A percentile compares a stretch with the other conserved stretches of the same genome.
Evolutionary conservation across 345 rosid species (phyloP).

Genomic region (Fremontodendron californicum): DNA sequence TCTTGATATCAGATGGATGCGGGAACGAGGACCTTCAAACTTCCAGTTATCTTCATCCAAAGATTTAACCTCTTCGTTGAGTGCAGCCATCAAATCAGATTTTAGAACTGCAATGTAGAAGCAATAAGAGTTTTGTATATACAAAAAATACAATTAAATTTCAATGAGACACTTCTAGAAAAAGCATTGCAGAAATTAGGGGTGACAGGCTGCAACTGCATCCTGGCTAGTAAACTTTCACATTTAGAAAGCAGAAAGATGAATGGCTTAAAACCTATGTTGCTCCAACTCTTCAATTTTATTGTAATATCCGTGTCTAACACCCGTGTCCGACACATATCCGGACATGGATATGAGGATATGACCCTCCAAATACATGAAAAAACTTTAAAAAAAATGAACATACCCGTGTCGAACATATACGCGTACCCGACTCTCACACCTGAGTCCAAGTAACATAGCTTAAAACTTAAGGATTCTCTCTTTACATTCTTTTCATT

Average conservation of each 20-base stretch:
- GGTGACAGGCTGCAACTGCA: not conserved
- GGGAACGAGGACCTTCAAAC: constrained; percentile 89
- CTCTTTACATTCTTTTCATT: not conserved
- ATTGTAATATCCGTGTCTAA: too few relatives aligned
- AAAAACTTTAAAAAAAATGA: too few relatives aligned
- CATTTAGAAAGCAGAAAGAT: not conserved
- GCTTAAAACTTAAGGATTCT: not conserved
- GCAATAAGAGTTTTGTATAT: not conserved
- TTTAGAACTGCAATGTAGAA: constrained; percentile 53
- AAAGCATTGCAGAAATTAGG: not conserved
- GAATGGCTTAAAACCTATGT: not conserved
- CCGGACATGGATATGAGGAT: too few relatives aligned
- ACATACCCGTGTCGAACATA: too few relatives aligned
- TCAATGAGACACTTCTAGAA: not conserved
- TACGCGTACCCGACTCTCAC: too few relatives aligned
- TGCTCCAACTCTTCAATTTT: too few relatives aligned
- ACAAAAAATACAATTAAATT: not conserved
- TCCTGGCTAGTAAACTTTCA: not conserved
- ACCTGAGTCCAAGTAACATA: too few relatives aligned
- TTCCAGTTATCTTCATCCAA: constrained; percentile 93
- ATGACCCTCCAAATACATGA: too few relatives aligned
- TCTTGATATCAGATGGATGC: constrained; percentile 66
- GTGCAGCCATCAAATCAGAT: constrained; percentile 66
- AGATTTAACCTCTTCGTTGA: constrained; percentile 76
- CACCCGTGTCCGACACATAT: too few relatives aligned